Evolutionary conservation across 2,329 filamentous ascomycete species (phyloP).

Genomic region (Colletotrichum gigasporum): DNA sequence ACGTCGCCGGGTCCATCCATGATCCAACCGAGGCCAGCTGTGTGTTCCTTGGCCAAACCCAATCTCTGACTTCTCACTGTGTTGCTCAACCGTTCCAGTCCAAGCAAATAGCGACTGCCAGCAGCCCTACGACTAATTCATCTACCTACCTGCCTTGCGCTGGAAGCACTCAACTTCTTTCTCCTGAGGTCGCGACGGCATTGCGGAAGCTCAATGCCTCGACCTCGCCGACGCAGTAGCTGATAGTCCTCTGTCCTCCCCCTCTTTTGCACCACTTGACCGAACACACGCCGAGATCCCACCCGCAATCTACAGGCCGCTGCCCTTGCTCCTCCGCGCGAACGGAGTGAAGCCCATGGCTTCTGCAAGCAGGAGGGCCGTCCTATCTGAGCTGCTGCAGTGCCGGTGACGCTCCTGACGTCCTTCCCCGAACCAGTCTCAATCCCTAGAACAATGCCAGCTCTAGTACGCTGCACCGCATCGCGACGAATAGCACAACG

Average conservation of each 20-base stretch:
- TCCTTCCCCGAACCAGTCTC: background rate
- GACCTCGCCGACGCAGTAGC: conserved; percentile 19
- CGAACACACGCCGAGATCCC: background rate
- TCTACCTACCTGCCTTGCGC: background rate
- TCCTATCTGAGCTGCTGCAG: conserved; percentile 27
- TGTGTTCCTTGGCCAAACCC: conserved; percentile 18
- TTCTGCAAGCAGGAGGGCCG: conserved; percentile 21
- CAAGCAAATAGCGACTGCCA: background rate
- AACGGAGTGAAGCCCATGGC: conserved; percentile 25
- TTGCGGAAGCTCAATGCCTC: conserved; percentile 26
- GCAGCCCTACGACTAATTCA: background rate
- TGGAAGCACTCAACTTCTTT: background rate
- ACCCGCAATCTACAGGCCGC: background rate
- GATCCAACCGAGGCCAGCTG: conserved; percentile 21
- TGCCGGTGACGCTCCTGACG: conserved; percentile 20
- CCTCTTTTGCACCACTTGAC: conserved; percentile 7
- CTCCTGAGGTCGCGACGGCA: background rate
- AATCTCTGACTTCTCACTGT: background rate
- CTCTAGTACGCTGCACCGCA: conserved; percentile 9
- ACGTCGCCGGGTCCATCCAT: conserved; percentile 28
- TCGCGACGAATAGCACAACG: conserved; percentile 23
- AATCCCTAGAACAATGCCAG: conserved; percentile 20
- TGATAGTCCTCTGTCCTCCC: conserved; percentile 5
- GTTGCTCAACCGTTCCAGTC: background rate
- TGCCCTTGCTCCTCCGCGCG: background rate